Evolutionary conservation across 768 basidiomycete species (phyloP).

Genomic region (Amanita exitialis): DNA sequence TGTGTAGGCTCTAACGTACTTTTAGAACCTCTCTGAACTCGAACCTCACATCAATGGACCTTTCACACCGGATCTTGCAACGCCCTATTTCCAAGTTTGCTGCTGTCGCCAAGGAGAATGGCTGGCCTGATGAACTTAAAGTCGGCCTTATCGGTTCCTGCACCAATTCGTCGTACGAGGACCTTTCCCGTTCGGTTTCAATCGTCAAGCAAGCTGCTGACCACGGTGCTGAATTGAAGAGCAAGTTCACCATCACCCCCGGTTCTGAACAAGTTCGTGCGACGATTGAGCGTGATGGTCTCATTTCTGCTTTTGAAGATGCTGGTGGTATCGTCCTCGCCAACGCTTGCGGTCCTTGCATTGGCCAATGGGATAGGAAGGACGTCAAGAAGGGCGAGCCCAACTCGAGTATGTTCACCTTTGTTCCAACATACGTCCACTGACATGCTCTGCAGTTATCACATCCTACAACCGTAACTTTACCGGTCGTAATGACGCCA

Average conservation of each 20-base stretch:
- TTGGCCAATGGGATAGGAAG: slow-evolving; percentile 97
- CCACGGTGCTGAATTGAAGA: slow-evolving; percentile 84
- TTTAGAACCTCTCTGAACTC: slow-evolving; percentile 86
- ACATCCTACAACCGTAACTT: slow-evolving; percentile 99
- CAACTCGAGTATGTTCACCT: slow-evolving; percentile 74
- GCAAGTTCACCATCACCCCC: slow-evolving; percentile 96
- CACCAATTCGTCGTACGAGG: slow-evolving; percentile 99
- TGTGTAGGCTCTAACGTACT: slow-evolving; percentile 4
- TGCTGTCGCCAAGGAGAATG: slow-evolving; percentile 83
- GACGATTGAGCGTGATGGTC: slow-evolving; percentile 93
- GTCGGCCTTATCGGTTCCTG: slow-evolving; percentile 98
- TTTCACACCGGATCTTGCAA: slow-evolving; percentile 99
- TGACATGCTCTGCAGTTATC: slow-evolving; percentile 51
- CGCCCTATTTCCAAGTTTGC: slow-evolving; percentile 96
- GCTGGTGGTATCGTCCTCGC: slow-evolving; percentile 92
- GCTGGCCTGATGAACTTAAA: slow-evolving; percentile 95
- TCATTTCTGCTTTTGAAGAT: slow-evolving; percentile 78
- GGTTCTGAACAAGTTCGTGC: slow-evolving; percentile 98
- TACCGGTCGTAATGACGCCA: slow-evolving; percentile 98
- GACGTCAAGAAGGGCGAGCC: slow-evolving; percentile 95
- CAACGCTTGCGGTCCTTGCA: slow-evolving; percentile 98
- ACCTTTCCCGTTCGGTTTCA: slow-evolving; percentile 95
- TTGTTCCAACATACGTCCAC: not conserved
- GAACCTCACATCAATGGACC: slow-evolving; percentile 99
- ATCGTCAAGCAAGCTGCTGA: slow-evolving; percentile 83